These are phyloP conservation scores for Trichoderma sp. DNA, from an alignment of 2,329 filamentous ascomycete genomes.

Conservation along the genomic window DNA sequence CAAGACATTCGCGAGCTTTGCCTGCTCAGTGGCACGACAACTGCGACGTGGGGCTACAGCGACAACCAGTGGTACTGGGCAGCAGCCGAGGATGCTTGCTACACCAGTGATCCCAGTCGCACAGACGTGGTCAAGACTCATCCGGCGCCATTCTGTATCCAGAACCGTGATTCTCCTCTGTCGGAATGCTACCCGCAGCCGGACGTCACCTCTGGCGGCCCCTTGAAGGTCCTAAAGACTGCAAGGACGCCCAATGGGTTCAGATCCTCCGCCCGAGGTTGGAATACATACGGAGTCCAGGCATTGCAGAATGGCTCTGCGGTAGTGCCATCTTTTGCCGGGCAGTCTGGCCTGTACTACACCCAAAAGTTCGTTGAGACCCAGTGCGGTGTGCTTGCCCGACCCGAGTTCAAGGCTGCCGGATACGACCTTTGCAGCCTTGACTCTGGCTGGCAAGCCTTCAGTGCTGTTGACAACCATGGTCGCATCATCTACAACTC, in stretches of 20 bases:
- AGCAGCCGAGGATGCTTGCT: slow-evolving; percentile 13
- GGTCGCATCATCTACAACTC: slow-evolving; percentile 24
- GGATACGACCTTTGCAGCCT: slow-evolving; percentile 24
- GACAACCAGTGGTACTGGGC: slow-evolving; percentile 27
- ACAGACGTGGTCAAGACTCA: slow-evolving; percentile 17
- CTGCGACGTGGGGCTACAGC: slow-evolving; percentile 25
- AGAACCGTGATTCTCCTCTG: slow-evolving; percentile 17
- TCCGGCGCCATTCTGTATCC: slow-evolving; percentile 22
- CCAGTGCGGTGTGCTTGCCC: slow-evolving; percentile 24
- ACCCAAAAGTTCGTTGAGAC: slow-evolving; percentile 24
- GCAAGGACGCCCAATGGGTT: slow-evolving; percentile 22
- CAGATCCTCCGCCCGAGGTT: slow-evolving; percentile 20
- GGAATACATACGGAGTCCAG: slow-evolving; percentile 25
- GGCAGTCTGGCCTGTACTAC: slow-evolving; percentile 22
- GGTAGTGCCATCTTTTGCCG: slow-evolving; percentile 24
- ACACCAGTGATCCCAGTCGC: slow-evolving; percentile 3
- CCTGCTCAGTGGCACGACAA: slow-evolving; percentile 21
- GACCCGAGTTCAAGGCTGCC: slow-evolving; percentile 18
- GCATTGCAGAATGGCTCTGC: slow-evolving; percentile 22
- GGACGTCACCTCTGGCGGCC: neutral
- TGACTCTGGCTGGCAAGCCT: slow-evolving; percentile 36
- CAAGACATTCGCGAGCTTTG: slow-evolving; percentile 24
- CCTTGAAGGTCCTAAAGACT: slow-evolving; percentile 23
- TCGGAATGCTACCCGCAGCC: slow-evolving; percentile 24
- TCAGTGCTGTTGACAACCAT: slow-evolving; percentile 17